A percentile compares a stretch with the other conserved stretches of the same genome.
These are phyloP conservation scores for Alternaria brassicae DNA, from an alignment of 2,329 filamentous ascomycete genomes.

Conservation along the genomic window DNA sequence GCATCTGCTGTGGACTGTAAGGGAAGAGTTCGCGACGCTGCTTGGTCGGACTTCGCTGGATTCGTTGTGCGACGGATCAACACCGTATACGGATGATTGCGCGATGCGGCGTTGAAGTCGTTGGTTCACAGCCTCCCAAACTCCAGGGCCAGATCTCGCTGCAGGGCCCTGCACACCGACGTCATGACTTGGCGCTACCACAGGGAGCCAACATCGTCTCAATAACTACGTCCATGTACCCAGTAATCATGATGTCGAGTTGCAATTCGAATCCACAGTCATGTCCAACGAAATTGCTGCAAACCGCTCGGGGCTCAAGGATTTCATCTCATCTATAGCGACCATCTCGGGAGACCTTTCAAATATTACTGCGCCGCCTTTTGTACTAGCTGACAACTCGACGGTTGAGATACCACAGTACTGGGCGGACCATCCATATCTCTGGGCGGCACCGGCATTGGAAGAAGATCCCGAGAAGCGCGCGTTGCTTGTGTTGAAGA, in stretches of 20 bases:
- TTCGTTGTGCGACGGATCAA: neutral
- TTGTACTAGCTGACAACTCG: conserved; percentile 54
- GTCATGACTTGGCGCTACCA: conserved; percentile 17
- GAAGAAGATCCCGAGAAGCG: conserved; percentile 51
- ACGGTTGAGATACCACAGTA: conserved; percentile 57
- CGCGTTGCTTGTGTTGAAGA: conserved; percentile 57
- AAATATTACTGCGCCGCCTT: conserved; percentile 58
- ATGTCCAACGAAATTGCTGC: conserved; percentile 32
- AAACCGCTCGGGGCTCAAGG: conserved; percentile 43
- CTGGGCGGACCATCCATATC: conserved; percentile 55
- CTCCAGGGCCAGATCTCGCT: neutral
- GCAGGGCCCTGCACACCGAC: conserved; percentile 5
- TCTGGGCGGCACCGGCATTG: conserved; percentile 56
- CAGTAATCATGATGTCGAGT: neutral
- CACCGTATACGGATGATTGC: neutral
- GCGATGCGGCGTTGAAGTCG: conserved; percentile 5
- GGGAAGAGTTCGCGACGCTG: neutral
- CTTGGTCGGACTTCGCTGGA: neutral
- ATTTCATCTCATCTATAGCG: conserved; percentile 51
- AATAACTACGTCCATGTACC: conserved; percentile 4
- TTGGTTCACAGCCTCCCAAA: conserved; percentile 5
- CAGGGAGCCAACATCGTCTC: neutral
- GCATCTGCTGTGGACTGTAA: neutral
- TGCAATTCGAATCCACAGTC: neutral
- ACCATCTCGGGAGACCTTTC: conserved; percentile 56